These are phyloP conservation scores for Helenozyma rhizophorensis DNA, from an alignment of 805 yeast species.

Conservation along the genomic window DNA sequence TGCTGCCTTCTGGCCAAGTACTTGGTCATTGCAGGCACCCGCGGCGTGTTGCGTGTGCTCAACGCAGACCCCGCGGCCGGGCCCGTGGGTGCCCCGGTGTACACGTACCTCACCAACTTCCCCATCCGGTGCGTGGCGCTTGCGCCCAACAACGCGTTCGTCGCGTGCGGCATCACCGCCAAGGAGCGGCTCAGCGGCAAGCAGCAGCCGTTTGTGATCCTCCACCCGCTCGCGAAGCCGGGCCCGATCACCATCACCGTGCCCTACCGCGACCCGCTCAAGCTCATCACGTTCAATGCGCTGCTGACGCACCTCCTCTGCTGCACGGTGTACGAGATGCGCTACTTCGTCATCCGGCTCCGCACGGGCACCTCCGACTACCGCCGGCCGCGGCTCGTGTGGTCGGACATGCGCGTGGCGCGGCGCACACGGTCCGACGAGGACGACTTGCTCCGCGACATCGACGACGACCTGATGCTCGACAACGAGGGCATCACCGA, in stretches of 20 bases:
- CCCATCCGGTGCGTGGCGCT: constrained; percentile 78
- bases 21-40: constrained; percentile 66
- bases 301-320: constrained; percentile 70
- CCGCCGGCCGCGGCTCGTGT: constrained; percentile 35
- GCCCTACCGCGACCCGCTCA: constrained; percentile 85
- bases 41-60: constrained; percentile 65
- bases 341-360: constrained; percentile 73
- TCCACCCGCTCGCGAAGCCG: constrained; percentile 38
- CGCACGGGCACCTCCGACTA: constrained; percentile 42
- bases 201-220: constrained; percentile 71
- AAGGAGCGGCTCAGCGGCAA: constrained; percentile 62
- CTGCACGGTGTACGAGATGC: constrained; percentile 70
- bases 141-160: constrained; percentile 55
- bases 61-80: constrained; percentile 36
- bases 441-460: constrained; percentile 7
- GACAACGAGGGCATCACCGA: constrained; percentile 91
- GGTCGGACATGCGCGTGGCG: constrained; percentile 25
- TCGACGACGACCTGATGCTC: constrained; percentile 33
- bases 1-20: constrained; percentile 57
- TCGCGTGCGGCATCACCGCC: constrained; percentile 83
- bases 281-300: constrained; percentile 65
- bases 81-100: constrained; percentile 55
- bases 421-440: constrained; percentile 8
- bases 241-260: constrained; percentile 66
- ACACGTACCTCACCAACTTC: constrained; percentile 63